Conservation (phyloP, 768 basidiomycete species). For the Hericium alpestre region DNA sequence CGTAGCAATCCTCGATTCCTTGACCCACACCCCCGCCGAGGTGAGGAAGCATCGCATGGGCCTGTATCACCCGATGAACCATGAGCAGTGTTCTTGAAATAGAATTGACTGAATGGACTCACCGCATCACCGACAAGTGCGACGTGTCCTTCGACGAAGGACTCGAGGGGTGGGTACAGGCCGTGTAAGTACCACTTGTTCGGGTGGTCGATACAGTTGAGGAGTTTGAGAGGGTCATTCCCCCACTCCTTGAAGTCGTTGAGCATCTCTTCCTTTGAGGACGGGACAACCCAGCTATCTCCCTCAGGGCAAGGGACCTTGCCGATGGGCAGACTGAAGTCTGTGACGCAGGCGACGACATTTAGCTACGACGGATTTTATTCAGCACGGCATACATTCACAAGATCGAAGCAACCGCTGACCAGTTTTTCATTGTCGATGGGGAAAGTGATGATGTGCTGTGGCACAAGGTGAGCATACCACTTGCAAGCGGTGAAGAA, state of each 20-base stretch:
- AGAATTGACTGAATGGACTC: neutral
- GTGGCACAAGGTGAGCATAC: neutral
- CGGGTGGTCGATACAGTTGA: constrained; percentile 32
- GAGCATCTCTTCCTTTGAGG: constrained; percentile 31
- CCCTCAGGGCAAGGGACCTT: neutral
- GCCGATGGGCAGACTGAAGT: neutral
- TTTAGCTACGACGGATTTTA: neutral
- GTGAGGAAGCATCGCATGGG: constrained; percentile 51
- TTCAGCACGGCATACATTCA: neutral
- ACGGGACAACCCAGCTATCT: constrained; percentile 30
- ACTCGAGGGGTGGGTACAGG: constrained; percentile 33
- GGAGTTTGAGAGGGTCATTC: constrained; percentile 28
- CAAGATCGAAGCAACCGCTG: constrained; percentile 19
- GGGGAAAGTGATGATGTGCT: neutral
- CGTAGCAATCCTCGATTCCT: constrained; percentile 45
- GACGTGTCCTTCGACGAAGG: constrained; percentile 32
- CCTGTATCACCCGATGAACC: constrained; percentile 14
- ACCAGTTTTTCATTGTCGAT: neutral
- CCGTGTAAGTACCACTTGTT: constrained; percentile 45
- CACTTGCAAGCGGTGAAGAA: neutral
- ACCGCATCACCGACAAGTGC: constrained; percentile 45
- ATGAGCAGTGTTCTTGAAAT: neutral
- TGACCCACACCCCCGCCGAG: constrained; percentile 49
- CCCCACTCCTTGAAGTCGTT: constrained; percentile 38
- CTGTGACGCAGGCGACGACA: neutral